phyloP scores from a whole-genome alignment of 805 yeast genomes.

The Nakazawaea ernobii region DNA sequence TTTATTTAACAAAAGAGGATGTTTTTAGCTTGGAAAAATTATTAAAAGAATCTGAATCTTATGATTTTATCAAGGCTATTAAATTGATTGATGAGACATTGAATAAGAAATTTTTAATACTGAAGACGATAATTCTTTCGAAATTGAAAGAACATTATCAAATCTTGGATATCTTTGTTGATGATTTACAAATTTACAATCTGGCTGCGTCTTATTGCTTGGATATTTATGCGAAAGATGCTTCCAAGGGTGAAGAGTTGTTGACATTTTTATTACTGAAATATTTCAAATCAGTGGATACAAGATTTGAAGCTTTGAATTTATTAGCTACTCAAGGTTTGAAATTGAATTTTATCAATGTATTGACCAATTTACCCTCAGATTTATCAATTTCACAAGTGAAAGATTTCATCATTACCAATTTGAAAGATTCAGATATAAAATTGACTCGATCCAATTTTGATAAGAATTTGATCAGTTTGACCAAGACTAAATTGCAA shows the following conservation, averaged over 20 bases:
- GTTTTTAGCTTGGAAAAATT: constrained; percentile 25
- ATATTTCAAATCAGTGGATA: not conserved
- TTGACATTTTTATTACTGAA: constrained; percentile 46
- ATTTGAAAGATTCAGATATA: constrained; percentile 35
- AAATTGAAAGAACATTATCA: constrained; percentile 56
- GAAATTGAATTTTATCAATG: constrained; percentile 24
- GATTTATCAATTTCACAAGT: constrained; percentile 38
- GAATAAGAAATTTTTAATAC: constrained; percentile 24
- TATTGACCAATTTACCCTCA: constrained; percentile 48
- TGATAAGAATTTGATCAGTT: constrained; percentile 44
- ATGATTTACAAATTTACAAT: constrained; percentile 48
- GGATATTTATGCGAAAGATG: constrained; percentile 32
- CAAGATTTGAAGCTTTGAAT: constrained; percentile 25
- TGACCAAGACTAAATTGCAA: constrained; percentile 43
- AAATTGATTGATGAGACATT: constrained; percentile 23
- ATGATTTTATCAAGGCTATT: constrained; percentile 35
- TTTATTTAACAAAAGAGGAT: constrained; percentile 33
- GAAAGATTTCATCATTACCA: constrained; percentile 37
- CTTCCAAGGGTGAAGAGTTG: constrained; percentile 33
- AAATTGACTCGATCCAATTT: constrained; percentile 34
- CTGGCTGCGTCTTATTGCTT: constrained; percentile 61
- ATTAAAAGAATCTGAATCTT: constrained; percentile 26
- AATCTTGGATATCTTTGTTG: constrained; percentile 56
- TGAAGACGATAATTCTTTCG: constrained; percentile 53
- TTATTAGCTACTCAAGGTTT: constrained; percentile 40